Conservation (phyloP, 225 moss, liverwort and hornwort genomes). For the Polytrichum formosum region DNA sequence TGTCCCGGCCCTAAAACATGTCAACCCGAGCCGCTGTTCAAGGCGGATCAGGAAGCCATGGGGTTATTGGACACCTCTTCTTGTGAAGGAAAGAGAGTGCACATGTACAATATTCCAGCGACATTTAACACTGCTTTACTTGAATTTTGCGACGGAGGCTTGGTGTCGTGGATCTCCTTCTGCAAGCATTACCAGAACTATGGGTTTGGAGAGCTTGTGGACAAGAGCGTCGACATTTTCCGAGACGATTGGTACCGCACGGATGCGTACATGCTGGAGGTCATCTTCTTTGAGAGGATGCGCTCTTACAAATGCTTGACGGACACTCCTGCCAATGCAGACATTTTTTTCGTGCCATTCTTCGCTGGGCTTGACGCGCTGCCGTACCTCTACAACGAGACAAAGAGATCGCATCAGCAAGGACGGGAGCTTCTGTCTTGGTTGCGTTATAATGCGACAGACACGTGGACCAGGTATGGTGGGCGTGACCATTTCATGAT, state of each 20-base stretch:
- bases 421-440: slow-evolving; percentile 57
- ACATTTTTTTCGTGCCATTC: slow-evolving; percentile 67
- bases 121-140: slow-evolving; percentile 42
- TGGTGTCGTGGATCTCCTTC: slow-evolving; percentile 44
- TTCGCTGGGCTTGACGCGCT: slow-evolving; percentile 56
- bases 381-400: slow-evolving; percentile 46
- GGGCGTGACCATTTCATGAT: slow-evolving; percentile 79
- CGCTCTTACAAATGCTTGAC: slow-evolving; percentile 49
- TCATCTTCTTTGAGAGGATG: slow-evolving; percentile 59
- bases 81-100: slow-evolving; percentile 34
- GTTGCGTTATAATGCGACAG: slow-evolving; percentile 54
- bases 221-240: slow-evolving; percentile 18
- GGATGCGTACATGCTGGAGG: slow-evolving; percentile 71
- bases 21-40: slow-evolving; percentile 4
- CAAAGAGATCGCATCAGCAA: slow-evolving; percentile 23
- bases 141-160: slow-evolving; percentile 35
- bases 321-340: slow-evolving; percentile 30
- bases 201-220: slow-evolving; percentile 44
- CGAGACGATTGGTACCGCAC: slow-evolving; percentile 63
- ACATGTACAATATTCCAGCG: slow-evolving; percentile 53
- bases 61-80: slow-evolving; percentile 1
- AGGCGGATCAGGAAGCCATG: not conserved
- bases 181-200: slow-evolving; percentile 37
- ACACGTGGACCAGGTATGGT: slow-evolving; percentile 49
- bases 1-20: slow-evolving; percentile 23